Base-by-base conservation (phyloP, 345 rosid genomes). In the Gossypium raimondii region DNA sequence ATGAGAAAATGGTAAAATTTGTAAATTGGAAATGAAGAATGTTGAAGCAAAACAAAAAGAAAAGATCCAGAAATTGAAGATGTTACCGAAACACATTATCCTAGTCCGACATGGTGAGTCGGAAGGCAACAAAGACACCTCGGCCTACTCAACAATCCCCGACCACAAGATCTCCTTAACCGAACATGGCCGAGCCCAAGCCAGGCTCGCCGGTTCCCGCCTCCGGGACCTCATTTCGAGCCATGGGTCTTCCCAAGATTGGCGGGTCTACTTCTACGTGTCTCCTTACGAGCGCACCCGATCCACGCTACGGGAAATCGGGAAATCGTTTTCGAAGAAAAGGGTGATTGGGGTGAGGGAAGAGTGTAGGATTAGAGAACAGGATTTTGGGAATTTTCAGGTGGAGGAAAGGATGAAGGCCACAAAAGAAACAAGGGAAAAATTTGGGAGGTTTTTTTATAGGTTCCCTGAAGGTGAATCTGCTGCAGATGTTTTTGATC, bases 391-490 rank as follows among this genome's bases (percentile, higher is more conserved):
- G 69, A 95, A 95, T 73, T 95, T 95, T 18, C 98, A 95, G 91
- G 92, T 91, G 2, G 76, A 79, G 75, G 99, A 93, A 81, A 75
- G 98, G 61, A 95, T 95, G 98, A 82, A 81, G 72, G 82, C 27
- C 27, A 86, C 92, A 24, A 93, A 91, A 74, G 87, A 87, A 84
- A 82, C 88, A 0, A 82, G 98, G 72, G 91, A 90, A 79, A 76
- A 81, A 44, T 95, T 93, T 76, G 99, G 97, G 3, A 81, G 99
- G 45, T 64, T 95, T 91, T 95, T 87, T 67, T 95, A 89, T 60
- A 85, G 99, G 29, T 95, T 95, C 68, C 98, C 97, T 20, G 99
- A 95, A 72, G 99, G 99, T 44, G 99, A 95, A 78, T 95, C 99
- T 58, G 98, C 97, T 71, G 97, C 99, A 59, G 99, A 95, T 66